These are phyloP conservation scores for Microsporum canis DNA, from an alignment of 2,329 filamentous ascomycete genomes.

Conservation along the genomic window DNA sequence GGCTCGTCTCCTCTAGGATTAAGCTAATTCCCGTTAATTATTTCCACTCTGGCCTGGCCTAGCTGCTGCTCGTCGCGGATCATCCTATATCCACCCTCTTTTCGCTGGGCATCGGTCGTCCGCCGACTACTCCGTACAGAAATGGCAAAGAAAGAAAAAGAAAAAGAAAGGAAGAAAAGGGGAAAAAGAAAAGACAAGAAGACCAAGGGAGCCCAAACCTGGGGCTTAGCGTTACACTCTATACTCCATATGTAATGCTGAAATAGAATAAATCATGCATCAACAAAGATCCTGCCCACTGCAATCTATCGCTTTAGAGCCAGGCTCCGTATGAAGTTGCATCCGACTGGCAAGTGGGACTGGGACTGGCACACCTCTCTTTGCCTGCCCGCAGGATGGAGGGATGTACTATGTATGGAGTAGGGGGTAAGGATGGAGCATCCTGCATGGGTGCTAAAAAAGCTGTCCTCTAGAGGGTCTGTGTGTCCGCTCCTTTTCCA, in stretches of 20 bases:
- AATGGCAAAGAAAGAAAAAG: not conserved
- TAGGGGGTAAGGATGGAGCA: not conserved
- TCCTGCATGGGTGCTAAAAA: not conserved
- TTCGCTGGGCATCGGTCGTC: not conserved
- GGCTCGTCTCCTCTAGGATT: not conserved
- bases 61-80: not conserved
- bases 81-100: not conserved
- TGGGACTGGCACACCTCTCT: not conserved
- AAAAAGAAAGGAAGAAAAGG: not conserved
- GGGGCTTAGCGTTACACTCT: not conserved
- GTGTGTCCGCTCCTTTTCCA: not conserved
- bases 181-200: not conserved
- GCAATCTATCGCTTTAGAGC: not conserved
- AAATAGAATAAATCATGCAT: not conserved
- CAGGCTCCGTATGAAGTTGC: conserved; percentile 4
- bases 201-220: not conserved
- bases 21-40: conserved; percentile 2
- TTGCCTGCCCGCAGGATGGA: not conserved
- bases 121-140: not conserved
- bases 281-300: not conserved
- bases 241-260: not conserved
- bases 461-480: conserved; percentile 1
- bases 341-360: not conserved
- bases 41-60: conserved; percentile 1
- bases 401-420: not conserved